These are phyloP conservation scores for Coniochaeta sp. DNA, from an alignment of 2,329 filamentous ascomycete genomes.

Conservation along the genomic window DNA sequence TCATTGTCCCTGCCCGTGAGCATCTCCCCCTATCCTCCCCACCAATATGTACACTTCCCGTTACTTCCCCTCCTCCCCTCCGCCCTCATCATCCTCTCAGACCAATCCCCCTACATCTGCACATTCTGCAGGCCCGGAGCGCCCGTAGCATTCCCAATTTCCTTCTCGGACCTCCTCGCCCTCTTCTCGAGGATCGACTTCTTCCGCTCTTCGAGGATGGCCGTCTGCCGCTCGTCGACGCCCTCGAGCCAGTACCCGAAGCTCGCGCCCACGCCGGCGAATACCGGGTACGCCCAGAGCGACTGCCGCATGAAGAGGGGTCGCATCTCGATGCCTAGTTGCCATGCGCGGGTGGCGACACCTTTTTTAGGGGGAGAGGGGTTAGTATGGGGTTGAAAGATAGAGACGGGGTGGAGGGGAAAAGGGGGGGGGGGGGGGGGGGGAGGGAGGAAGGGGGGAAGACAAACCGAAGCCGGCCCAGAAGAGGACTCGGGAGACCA, in stretches of 20 bases:
- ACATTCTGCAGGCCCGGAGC: background rate
- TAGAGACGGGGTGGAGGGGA: too few relatives aligned
- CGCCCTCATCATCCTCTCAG: background rate
- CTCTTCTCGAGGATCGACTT: conserved; percentile 82
- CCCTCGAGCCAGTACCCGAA: conserved; percentile 97
- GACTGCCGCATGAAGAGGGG: conserved; percentile 81
- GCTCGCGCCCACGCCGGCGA: conserved; percentile 75
- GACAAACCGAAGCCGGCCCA: conserved; percentile 84
- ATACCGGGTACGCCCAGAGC: conserved; percentile 88
- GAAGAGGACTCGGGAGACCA: conserved; percentile 65
- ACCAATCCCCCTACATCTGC: background rate
- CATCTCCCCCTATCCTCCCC: background rate
- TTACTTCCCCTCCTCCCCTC: too few relatives aligned
- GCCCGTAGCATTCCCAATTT: conserved; percentile 29
- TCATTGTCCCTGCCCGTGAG: background rate
- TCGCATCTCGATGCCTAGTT: conserved; percentile 97
- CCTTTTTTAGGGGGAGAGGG: too few relatives aligned
- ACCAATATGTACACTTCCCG: conserved; percentile 2
- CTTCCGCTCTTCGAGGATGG: conserved; percentile 72
- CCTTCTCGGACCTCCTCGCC: conserved; percentile 63
- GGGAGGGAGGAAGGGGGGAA: conserved; percentile 13
- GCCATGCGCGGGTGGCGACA: conserved; percentile 87
- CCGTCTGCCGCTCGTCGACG: conserved; percentile 76
- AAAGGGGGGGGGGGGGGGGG: too few relatives aligned
- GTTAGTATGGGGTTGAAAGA: too few relatives aligned